Evolutionary conservation across 2,329 filamentous ascomycete genomes (phyloP).

Genomic region (Botrytis squamosa): DNA sequence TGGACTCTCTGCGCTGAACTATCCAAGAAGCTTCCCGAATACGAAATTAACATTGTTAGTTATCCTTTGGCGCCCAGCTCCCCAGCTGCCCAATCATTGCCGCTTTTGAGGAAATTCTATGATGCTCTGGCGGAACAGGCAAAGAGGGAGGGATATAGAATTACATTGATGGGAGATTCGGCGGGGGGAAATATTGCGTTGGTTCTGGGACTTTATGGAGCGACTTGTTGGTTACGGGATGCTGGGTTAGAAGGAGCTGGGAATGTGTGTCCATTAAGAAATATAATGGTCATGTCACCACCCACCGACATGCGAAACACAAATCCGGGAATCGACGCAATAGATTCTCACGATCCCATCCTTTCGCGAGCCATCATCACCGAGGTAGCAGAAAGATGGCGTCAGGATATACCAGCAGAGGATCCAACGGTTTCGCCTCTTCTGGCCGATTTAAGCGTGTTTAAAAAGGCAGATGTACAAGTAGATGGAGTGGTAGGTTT

Average conservation of each 20-base stretch:
- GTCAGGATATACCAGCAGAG: constrained; percentile 19
- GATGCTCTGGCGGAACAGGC: neutral
- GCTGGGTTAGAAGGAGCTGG: neutral
- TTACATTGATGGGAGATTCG: constrained; percentile 16
- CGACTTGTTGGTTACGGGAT: neutral
- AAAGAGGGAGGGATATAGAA: neutral
- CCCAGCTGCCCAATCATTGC: neutral
- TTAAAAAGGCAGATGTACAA: constrained; percentile 26
- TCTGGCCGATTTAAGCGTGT: constrained; percentile 26
- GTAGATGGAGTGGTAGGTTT: constrained; percentile 30
- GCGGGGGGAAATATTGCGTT: constrained; percentile 3
- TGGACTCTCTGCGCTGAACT: neutral
- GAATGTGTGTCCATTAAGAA: constrained; percentile 20
- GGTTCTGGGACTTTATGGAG: constrained; percentile 5
- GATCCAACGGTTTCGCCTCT: constrained; percentile 29
- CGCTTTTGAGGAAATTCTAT: neutral
- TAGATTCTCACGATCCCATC: constrained; percentile 25
- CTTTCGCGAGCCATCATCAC: constrained; percentile 25
- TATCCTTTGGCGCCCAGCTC: neutral
- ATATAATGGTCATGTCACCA: constrained; percentile 28
- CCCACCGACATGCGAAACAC: constrained; percentile 28
- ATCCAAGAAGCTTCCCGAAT: neutral
- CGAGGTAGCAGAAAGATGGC: constrained; percentile 27
- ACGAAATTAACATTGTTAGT: neutral
- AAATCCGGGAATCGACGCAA: constrained; percentile 27